Percentiles rank a stretch among this genome's conserved stretches.
These are phyloP conservation scores for Hypoxylon fragiforme DNA, from an alignment of 495 filamentous ascomycete genomes.

Conservation along the genomic window DNA sequence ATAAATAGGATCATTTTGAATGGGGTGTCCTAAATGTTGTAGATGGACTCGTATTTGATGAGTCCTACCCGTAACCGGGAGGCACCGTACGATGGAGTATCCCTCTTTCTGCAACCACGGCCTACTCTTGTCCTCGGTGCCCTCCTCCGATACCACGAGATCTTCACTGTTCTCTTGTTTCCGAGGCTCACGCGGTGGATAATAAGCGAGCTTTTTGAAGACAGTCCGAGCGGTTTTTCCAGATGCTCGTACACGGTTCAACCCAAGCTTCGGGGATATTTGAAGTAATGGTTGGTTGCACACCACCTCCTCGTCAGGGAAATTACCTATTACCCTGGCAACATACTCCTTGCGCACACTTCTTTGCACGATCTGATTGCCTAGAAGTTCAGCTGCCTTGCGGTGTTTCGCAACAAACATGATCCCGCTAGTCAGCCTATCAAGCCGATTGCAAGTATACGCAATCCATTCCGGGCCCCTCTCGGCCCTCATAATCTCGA, in stretches of 20 bases:
- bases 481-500: constrained; percentile 89
- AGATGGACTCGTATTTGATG: constrained; percentile 95
- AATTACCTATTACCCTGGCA: constrained; percentile 85
- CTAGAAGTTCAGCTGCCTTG: constrained; percentile 76
- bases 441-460: constrained; percentile 87
- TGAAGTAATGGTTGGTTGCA: constrained; percentile 93
- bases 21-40: constrained; percentile 91
- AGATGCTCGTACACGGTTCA: constrained; percentile 90
- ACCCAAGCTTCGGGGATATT: constrained; percentile 90
- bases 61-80: constrained; percentile 89
- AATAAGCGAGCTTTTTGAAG: constrained; percentile 87
- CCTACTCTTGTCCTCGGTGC: constrained; percentile 29
- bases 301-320: constrained; percentile 79
- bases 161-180: constrained; percentile 13
- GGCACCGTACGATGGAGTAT: constrained; percentile 92
- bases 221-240: constrained; percentile 88
- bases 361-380: constrained; percentile 68
- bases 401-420: constrained; percentile 94
- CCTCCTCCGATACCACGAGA: constrained; percentile 9
- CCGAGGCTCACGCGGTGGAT: constrained; percentile 57
- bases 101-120: constrained; percentile 57
- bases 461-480: constrained; percentile 70
- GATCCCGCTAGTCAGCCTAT: constrained; percentile 88
- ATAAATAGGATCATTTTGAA: constrained; percentile 96
- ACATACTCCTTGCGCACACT: constrained; percentile 93